Evolutionary conservation across 768 basidiomycete species (phyloP), one percentile per base, ranked within the genome.

Genomic region (Candolleomyces aberdarensis): DNA sequence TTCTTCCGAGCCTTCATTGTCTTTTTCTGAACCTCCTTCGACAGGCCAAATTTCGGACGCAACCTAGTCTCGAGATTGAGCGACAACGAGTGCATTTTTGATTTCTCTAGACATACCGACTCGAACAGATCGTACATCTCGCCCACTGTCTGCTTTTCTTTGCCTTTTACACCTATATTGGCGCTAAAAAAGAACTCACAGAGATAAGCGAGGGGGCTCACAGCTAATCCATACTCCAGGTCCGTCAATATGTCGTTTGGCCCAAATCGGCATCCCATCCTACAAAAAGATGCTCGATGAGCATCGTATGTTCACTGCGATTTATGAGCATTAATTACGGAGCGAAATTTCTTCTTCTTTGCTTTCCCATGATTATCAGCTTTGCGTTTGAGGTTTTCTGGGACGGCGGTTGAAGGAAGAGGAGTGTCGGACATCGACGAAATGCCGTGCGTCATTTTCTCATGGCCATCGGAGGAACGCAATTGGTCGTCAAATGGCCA

Each of bases 201-300:
- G 26, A 41, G 15, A 29, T 4, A 44, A 19, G 52, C 52, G 41
- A 46, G 22, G 39, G n/a, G 54, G 29, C 80, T 67, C 68, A 79
- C 91, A 94, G 67, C 87, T 92, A 10, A 85, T 89, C 92, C 92
- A 94, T 19, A 94, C 75, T 17, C 92, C 92, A 19, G 92, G 92
- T 9, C 92, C 92, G 62, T 90, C 88, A 60, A 93, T 82, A 26
- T 76, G 72, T 47, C 82, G 75, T 71, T 85, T 90, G 20, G 75
- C 80, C 86, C 87, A 88, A 31, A 86, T 80, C 17, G 85, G 81
- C 2, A 84, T 83, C 5, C 88, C 88, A 66, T 89, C 87, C 88
- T 90, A 51, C 8, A 36, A 3, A 9, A 53, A 26, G 26, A 26
- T 26, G 26, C 3, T 26, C 19, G 32, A 14, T 36, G 31, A 31